A percentile compares a stretch with the other conserved stretches of the same genome.
Conservation (phyloP, 768 basidiomycete genomes). For the Gymnopilus junonius region DNA sequence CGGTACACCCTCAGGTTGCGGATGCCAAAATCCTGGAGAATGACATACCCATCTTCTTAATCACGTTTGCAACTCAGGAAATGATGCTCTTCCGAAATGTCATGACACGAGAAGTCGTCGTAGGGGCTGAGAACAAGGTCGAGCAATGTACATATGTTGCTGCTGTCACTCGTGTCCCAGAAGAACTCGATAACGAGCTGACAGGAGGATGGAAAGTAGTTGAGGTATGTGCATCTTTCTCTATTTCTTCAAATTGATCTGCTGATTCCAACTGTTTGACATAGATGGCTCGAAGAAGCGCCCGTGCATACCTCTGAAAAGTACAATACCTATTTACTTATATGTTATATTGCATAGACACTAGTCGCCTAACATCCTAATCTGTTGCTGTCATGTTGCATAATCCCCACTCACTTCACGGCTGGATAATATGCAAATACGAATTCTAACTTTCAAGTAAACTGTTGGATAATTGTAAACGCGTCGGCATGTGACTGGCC, state of each 20-base stretch:
- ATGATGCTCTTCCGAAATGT: conserved; percentile 89
- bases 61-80: conserved; percentile 94
- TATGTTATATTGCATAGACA: conserved; percentile 11
- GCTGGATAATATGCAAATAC: background rate
- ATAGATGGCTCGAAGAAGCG: conserved; percentile 49
- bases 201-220: conserved; percentile 99
- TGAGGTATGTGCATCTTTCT: conserved; percentile 62
- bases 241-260: background rate
- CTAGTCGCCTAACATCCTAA: conserved; percentile 4
- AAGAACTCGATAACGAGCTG: conserved; percentile 88
- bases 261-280: conserved; percentile 6
- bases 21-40: conserved; percentile 91
- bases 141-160: conserved; percentile 95
- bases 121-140: conserved; percentile 89
- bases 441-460: too few relatives aligned
- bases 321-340: conserved; percentile 28
- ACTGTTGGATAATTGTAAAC: too few relatives aligned
- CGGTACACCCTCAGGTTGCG: conserved; percentile 57
- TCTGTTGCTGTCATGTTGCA: conserved; percentile 15
- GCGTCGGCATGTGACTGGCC: conserved; percentile 23
- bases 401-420: conserved; percentile 31
- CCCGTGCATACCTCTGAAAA: conserved; percentile 50
- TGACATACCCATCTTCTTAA: conserved; percentile 86
- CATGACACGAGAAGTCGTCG: conserved; percentile 82
- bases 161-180: conserved; percentile 85